A percentile compares a stretch with the other conserved stretches of the same genome.
phyloP scores from a whole-genome alignment of 345 rosid species.

The Diplotaxis tenuifolia region DNA sequence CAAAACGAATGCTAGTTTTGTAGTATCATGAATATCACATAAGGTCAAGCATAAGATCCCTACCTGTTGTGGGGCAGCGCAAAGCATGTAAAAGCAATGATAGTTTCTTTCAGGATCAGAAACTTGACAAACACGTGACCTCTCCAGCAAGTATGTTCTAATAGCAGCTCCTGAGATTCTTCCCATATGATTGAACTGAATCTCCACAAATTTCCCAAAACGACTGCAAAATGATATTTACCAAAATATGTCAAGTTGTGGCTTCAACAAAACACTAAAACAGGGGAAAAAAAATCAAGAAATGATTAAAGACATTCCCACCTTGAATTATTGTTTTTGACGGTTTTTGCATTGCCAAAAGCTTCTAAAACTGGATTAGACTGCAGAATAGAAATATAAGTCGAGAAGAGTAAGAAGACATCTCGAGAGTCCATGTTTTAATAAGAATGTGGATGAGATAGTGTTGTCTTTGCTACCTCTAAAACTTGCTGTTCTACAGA shows the following conservation, averaged over 20 bases:
- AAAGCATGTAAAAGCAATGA: slow-evolving; percentile 98
- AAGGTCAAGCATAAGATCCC: slow-evolving; percentile 14
- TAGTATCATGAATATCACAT: slow-evolving; percentile 16
- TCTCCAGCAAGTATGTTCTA: slow-evolving; percentile 91
- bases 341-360: slow-evolving; percentile 98
- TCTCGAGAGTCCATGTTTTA: slow-evolving; percentile 1
- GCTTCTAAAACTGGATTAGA: slow-evolving; percentile 99
- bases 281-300: slow-evolving; percentile 6
- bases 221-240: slow-evolving; percentile 59
- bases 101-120: slow-evolving; percentile 99
- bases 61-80: slow-evolving; percentile 91
- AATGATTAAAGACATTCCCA: slow-evolving; percentile 15
- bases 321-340: slow-evolving; percentile 97
- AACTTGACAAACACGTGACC: slow-evolving; percentile 98
- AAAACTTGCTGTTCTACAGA: slow-evolving; percentile 95
- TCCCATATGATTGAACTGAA: slow-evolving; percentile 81
- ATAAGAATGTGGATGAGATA: slow-evolving; percentile 2
- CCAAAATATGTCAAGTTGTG: slow-evolving; percentile 8
- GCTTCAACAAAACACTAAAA: slow-evolving; percentile 18
- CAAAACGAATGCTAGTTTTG: slow-evolving; percentile 7
- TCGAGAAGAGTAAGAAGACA: slow-evolving; percentile 20
- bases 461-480: slow-evolving; percentile 67
- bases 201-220: slow-evolving; percentile 96
- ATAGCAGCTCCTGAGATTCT: slow-evolving; percentile 97
- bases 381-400: slow-evolving; percentile 42